Percentiles rank a stretch among this genome's conserved stretches.
Evolutionary conservation across 306 rosid genomes (phyloP).

Genomic region (Fragaria iinumae): DNA sequence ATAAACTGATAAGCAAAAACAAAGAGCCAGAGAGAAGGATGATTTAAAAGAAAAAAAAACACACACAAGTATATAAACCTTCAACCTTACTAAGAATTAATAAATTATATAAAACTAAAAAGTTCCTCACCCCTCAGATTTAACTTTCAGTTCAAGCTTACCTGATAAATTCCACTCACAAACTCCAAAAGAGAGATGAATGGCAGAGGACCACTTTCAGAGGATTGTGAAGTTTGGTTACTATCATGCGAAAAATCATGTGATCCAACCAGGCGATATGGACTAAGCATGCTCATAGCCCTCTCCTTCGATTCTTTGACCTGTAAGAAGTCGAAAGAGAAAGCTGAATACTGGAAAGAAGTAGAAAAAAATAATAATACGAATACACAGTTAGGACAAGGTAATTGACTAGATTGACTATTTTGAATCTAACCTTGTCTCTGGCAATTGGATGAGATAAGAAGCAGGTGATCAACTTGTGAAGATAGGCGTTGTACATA

Average conservation of each 20-base stretch:
- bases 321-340: conserved; percentile 35
- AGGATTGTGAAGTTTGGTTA: conserved; percentile 44
- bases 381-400: background rate
- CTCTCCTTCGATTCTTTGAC: conserved; percentile 93
- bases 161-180: conserved; percentile 92
- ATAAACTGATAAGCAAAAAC: conserved; percentile 1
- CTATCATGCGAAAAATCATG: conserved; percentile 62
- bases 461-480: conserved; percentile 84
- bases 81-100: too few relatives aligned
- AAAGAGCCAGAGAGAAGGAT: background rate
- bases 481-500: conserved; percentile 93
- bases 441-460: conserved; percentile 87
- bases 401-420: background rate
- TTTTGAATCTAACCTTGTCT: conserved; percentile 64
- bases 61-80: background rate
- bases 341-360: background rate
- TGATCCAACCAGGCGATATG: conserved; percentile 61
- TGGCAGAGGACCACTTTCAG: conserved; percentile 49
- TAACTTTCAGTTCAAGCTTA: conserved; percentile 32
- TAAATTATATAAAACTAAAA: background rate
- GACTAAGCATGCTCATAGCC: conserved; percentile 78
- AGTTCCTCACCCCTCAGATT: background rate
- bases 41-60: background rate
- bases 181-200: conserved; percentile 89
- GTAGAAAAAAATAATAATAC: background rate